Conservation (phyloP, 2,329 filamentous ascomycete genomes). For the Aphanocladium album region DNA sequence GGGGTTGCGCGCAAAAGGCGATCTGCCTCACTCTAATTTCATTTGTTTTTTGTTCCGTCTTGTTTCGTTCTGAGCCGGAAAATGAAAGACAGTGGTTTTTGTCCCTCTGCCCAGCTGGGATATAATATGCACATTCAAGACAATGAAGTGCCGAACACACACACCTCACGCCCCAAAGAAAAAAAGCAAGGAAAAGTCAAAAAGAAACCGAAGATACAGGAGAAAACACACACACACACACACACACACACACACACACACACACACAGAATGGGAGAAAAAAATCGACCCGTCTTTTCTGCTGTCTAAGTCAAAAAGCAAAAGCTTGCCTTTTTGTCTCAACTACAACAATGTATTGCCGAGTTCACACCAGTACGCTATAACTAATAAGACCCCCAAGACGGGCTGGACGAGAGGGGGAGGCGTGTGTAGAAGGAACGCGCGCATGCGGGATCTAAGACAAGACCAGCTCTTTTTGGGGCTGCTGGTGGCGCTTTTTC, state of each 20-base stretch:
- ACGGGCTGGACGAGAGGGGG: not conserved
- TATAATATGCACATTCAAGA: constrained; percentile 1
- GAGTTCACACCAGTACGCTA: not conserved
- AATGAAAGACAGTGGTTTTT: not conserved
- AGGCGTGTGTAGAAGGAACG: not conserved
- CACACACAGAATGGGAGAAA: not conserved
- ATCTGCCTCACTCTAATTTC: not conserved
- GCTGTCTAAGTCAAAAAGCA: constrained; percentile 5
- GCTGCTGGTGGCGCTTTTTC: not conserved
- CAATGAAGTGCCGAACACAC: not conserved
- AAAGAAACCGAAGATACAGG: not conserved
- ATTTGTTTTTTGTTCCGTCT: not conserved
- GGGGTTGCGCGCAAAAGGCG: not conserved
- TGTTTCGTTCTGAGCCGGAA: not conserved
- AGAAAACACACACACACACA: too few relatives aligned
- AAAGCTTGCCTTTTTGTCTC: not conserved
- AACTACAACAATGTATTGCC: not conserved
- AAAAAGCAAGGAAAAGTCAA: not conserved
- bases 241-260: not conserved
- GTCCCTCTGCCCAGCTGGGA: not conserved
- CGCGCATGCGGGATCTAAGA: not conserved
- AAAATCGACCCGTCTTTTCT: not conserved
- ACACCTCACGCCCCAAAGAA: not conserved
- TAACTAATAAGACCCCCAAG: not conserved
- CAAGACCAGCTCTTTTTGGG: not conserved